Percentiles rank a stretch among this genome's conserved stretches.
phyloP scores from a whole-genome alignment of 371 early-diverging fungal genomes.

The Mucor velutinosus region DNA sequence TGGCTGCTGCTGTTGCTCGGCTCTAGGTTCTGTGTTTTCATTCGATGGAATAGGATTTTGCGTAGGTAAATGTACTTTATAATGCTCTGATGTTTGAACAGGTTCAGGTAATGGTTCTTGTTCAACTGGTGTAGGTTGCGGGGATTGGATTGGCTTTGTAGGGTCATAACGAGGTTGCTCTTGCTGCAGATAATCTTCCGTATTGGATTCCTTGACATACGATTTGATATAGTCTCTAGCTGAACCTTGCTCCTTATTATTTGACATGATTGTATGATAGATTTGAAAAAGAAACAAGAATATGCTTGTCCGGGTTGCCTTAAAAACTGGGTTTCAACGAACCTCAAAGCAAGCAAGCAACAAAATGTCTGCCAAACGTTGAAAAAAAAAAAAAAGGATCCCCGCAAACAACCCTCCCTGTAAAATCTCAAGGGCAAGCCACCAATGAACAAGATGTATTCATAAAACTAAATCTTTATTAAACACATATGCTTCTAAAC shows the following conservation, averaged over 20 bases:
- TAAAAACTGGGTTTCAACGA: not conserved
- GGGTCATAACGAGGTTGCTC: constrained; percentile 49
- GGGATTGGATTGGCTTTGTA: constrained; percentile 24
- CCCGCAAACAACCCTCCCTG: constrained; percentile 4
- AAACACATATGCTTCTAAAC: not conserved
- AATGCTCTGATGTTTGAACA: constrained; percentile 7
- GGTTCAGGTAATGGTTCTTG: not conserved
- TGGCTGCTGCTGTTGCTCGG: constrained; percentile 3
- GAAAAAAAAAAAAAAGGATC: not conserved
- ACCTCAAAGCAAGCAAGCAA: not conserved
- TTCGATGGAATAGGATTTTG: constrained; percentile 24
- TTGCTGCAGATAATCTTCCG: constrained; percentile 30
- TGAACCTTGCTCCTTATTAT: constrained; percentile 12
- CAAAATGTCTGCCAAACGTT: not conserved
- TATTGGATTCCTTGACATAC: constrained; percentile 33
- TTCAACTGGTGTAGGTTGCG: constrained; percentile 14
- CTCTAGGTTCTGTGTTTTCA: not conserved
- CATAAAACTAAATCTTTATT: not conserved
- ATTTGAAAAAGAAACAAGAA: constrained; percentile 1
- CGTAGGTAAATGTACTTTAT: constrained; percentile 28
- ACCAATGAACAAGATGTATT: not conserved
- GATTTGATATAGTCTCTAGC: constrained; percentile 50
- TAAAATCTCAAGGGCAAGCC: not conserved
- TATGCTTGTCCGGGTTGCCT: not conserved
- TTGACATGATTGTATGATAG: constrained; percentile 20